phyloP scores from a whole-genome alignment of 2,329 filamentous ascomycete species.

The Colletotrichum aenigma region DNA sequence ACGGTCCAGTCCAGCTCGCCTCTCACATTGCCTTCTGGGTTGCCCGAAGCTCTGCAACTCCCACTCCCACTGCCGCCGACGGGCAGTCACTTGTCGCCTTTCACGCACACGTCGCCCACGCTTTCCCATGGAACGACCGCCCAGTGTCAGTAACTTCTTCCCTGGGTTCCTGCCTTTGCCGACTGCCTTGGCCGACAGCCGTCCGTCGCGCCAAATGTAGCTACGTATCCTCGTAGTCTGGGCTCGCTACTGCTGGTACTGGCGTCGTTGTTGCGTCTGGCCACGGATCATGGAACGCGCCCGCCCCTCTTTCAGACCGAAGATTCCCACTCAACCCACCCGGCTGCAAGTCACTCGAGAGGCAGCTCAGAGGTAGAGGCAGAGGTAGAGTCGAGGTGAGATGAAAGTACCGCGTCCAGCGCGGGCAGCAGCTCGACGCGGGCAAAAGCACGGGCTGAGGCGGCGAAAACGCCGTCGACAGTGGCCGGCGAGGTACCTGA shows the following conservation, averaged over 20 bases:
- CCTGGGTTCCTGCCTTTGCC: neutral
- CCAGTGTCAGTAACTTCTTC: neutral
- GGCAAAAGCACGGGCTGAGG: neutral
- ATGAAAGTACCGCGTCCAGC: conserved; percentile 6
- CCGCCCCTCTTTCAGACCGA: conserved; percentile 8
- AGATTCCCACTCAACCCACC: conserved; percentile 10
- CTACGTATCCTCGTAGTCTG: neutral
- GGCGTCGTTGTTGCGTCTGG: conserved; percentile 1
- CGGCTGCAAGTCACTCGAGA: conserved; percentile 5
- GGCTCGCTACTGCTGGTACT: neutral
- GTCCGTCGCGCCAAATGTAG: neutral
- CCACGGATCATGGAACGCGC: conserved; percentile 2
- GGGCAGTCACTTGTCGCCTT: neutral
- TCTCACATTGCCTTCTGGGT: neutral
- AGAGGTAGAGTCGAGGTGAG: neutral
- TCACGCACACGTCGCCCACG: neutral
- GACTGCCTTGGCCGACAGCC: conserved; percentile 20
- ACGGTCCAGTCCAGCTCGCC: neutral
- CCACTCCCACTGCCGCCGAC: neutral
- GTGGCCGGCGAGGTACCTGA: conserved; percentile 1
- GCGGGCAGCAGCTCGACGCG: neutral
- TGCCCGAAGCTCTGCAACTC: conserved; percentile 21
- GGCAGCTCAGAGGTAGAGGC: neutral
- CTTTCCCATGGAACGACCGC: neutral
- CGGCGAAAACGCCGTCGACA: neutral